Evolutionary conservation across 345 rosid genomes (phyloP).

Genomic region (Eucalyptus caleyi): DNA sequence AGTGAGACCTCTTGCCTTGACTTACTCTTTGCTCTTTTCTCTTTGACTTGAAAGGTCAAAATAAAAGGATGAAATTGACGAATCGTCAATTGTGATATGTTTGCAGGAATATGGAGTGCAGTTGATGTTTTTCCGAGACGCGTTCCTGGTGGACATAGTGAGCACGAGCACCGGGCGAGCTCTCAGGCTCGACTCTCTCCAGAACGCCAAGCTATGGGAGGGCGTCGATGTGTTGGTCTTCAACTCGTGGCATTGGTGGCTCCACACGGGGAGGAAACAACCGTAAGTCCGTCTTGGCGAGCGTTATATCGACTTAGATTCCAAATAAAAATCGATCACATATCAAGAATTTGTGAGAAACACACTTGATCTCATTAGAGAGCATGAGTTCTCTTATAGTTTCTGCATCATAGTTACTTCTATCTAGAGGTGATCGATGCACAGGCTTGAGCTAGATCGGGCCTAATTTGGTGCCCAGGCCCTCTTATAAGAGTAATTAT

Average conservation of each 20-base stretch:
- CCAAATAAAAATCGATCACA: neutral
- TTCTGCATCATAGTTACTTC: neutral
- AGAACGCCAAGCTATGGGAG: slow-evolving; percentile 41
- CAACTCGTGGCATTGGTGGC: slow-evolving; percentile 98
- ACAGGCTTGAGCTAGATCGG: rapidly evolving
- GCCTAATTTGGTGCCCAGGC: neutral
- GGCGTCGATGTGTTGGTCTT: slow-evolving; percentile 47
- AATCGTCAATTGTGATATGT: neutral
- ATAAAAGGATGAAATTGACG: neutral
- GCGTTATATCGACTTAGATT: neutral
- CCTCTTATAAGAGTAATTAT: neutral
- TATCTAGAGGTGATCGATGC: neutral
- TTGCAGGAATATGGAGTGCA: slow-evolving; percentile 10
- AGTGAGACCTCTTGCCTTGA: neutral
- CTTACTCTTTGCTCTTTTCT: neutral
- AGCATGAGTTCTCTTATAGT: neutral
- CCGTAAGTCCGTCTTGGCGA: slow-evolving; percentile 19
- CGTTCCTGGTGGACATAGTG: slow-evolving; percentile 61
- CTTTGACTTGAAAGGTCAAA: neutral
- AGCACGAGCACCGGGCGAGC: slow-evolving; percentile 21
- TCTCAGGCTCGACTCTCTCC: slow-evolving; percentile 42
- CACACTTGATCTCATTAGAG: neutral
- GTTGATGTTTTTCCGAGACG: slow-evolving; percentile 27
- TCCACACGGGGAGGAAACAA: slow-evolving; percentile 69
- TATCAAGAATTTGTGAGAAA: neutral